phyloP scores from a whole-genome alignment of 2,329 filamentous ascomycete species.

The Epichloe amarillans region DNA sequence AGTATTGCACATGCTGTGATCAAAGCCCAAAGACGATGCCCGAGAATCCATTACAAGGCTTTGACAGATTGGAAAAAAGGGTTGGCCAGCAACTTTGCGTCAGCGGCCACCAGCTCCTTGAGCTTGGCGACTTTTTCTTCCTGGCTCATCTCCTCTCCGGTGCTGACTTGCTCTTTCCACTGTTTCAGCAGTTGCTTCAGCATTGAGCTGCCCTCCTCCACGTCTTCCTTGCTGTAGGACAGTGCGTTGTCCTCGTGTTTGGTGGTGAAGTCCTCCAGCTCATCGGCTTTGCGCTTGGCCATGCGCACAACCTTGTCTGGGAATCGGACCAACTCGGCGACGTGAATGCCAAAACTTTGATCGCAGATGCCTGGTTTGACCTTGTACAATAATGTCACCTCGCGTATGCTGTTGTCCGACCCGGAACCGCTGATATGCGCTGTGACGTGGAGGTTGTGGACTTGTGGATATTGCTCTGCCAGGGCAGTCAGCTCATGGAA shows the following conservation, averaged over 20 bases:
- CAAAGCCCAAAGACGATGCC: background rate
- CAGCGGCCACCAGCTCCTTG: conserved; percentile 62
- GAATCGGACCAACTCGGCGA: conserved; percentile 91
- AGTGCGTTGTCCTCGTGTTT: conserved; percentile 53
- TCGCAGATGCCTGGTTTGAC: conserved; percentile 92
- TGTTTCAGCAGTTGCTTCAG: conserved; percentile 70
- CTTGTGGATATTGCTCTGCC: conserved; percentile 73
- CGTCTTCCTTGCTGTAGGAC: conserved; percentile 67
- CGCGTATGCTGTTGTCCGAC: conserved; percentile 42
- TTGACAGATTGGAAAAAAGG: conserved; percentile 57
- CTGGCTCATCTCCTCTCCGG: conserved; percentile 43
- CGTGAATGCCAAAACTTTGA: conserved; percentile 96
- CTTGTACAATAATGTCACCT: conserved; percentile 94
- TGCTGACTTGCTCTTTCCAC: conserved; percentile 70
- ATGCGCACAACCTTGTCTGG: conserved; percentile 95
- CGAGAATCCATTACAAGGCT: conserved; percentile 26
- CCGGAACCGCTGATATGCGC: conserved; percentile 63
- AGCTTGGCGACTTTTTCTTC: conserved; percentile 69
- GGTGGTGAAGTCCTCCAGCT: conserved; percentile 86
- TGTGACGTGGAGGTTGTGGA: conserved; percentile 88
- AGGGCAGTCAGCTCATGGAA: conserved; percentile 96
- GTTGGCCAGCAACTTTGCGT: conserved; percentile 50
- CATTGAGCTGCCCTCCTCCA: conserved; percentile 75
- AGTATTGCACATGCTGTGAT: background rate
- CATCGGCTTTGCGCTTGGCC: conserved; percentile 98